Percentiles rank a stretch among this genome's conserved stretches.
Conservation (phyloP, 2,329 filamentous ascomycete genomes). For the Canariomyces notabilis region DNA sequence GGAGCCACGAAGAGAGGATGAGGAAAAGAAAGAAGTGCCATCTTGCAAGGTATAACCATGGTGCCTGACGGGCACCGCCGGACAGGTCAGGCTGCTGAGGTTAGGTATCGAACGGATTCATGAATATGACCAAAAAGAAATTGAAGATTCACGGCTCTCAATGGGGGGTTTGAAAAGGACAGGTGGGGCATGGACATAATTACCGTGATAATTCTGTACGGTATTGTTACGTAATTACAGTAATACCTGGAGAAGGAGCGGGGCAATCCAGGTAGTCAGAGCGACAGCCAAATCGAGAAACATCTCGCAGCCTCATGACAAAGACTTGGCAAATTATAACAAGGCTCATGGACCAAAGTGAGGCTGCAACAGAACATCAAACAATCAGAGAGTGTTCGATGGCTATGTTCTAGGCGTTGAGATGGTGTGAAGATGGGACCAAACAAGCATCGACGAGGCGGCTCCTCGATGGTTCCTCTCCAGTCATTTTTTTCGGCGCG, state of each 20-base stretch:
- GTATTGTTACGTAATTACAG: background rate
- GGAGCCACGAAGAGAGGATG: background rate
- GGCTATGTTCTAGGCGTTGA: background rate
- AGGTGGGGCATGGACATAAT: too few relatives aligned
- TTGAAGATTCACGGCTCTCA: background rate
- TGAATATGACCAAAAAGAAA: background rate
- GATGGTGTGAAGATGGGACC: slow-evolving; percentile 3
- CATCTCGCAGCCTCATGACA: background rate
- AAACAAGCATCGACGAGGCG: background rate
- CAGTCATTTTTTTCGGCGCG: slow-evolving; percentile 4
- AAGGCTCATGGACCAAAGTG: background rate
- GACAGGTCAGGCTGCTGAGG: background rate
- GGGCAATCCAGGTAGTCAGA: background rate
- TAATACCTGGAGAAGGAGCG: background rate
- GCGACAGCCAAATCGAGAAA: background rate
- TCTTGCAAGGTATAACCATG: background rate
- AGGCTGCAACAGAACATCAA: slow-evolving; percentile 7
- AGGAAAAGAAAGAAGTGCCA: background rate
- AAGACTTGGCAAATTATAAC: background rate
- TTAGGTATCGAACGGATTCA: background rate
- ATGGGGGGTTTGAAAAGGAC: too few relatives aligned
- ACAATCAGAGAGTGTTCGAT: background rate
- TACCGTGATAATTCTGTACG: too few relatives aligned
- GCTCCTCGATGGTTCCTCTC: background rate
- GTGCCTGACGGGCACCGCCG: background rate